A percentile compares a stretch with the other conserved stretches of the same genome.
These are phyloP conservation scores for Plectosphaerella sp. DNA, from an alignment of 2,329 filamentous ascomycete species.

Conservation along the genomic window DNA sequence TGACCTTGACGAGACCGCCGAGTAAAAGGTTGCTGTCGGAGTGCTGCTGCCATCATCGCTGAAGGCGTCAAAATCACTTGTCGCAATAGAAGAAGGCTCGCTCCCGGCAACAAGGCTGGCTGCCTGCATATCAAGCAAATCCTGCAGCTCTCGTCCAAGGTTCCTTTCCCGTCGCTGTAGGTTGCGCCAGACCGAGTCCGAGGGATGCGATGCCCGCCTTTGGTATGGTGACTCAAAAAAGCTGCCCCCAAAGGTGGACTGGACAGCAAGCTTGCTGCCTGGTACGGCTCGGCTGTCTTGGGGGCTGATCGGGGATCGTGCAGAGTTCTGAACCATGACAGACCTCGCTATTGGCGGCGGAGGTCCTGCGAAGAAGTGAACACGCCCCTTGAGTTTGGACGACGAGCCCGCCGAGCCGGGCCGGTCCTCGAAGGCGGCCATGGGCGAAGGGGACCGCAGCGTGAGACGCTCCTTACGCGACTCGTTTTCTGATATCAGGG, in stretches of 20 bases:
- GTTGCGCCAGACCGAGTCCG: conserved; percentile 42
- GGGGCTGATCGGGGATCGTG: background rate
- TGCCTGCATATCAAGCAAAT: conserved; percentile 44
- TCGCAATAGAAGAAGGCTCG: conserved; percentile 13
- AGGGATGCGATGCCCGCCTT: conserved; percentile 20
- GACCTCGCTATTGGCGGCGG: conserved; percentile 47
- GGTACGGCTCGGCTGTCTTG: background rate
- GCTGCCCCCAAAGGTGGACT: conserved; percentile 24
- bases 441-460: conserved; percentile 5
- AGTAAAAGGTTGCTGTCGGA: conserved; percentile 33
- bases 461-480: conserved; percentile 9
- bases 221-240: conserved; percentile 30
- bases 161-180: conserved; percentile 40
- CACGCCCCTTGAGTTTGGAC: conserved; percentile 23
- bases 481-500: conserved; percentile 15
- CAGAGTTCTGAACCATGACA: conserved; percentile 22
- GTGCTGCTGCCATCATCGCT: conserved; percentile 38
- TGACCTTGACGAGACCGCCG: conserved; percentile 31
- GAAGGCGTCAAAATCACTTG: conserved; percentile 21
- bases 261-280: background rate
- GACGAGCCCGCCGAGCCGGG: conserved; percentile 23
- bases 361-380: conserved; percentile 40
- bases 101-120: conserved; percentile 35
- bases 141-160: conserved; percentile 42
- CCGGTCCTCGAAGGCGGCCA: conserved; percentile 6